Percentiles rank a stretch among this genome's conserved stretches.
Evolutionary conservation across 805 yeast species (phyloP).

Genomic region (Hanseniaspora singularis): DNA sequence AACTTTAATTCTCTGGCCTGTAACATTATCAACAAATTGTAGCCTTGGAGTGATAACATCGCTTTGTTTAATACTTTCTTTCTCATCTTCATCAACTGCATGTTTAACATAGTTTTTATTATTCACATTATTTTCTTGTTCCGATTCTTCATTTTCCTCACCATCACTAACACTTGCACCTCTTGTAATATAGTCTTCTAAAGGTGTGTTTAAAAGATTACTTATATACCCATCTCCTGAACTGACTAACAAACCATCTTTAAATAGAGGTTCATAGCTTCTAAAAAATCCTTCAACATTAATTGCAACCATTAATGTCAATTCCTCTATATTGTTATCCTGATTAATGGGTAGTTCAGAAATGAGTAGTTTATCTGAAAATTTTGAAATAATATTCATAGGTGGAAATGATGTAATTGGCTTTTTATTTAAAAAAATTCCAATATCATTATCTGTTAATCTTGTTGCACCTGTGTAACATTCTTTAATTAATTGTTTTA

Average conservation of each 20-base stretch:
- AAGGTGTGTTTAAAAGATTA: conserved; percentile 1
- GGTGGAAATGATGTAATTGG: neutral
- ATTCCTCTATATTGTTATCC: conserved; percentile 18
- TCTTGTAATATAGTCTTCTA: neutral
- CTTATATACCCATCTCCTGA: conserved; percentile 4
- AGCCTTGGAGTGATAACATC: neutral
- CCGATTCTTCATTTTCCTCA: neutral
- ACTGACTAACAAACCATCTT: conserved; percentile 3
- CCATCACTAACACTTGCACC: neutral
- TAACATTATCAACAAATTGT: conserved; percentile 4
- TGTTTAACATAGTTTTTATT: neutral
- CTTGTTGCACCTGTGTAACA: conserved; percentile 8
- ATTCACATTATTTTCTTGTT: neutral
- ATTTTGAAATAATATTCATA: no score
- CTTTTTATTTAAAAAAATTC: neutral
- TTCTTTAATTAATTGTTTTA: neutral
- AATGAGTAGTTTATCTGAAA: no score
- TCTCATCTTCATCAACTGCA: neutral
- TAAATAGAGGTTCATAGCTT: conserved; percentile 17
- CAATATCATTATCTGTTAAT: conserved; percentile 7
- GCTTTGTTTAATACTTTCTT: neutral
- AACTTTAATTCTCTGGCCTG: conserved; percentile 1
- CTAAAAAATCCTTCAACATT: conserved; percentile 19
- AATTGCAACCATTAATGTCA: conserved; percentile 19
- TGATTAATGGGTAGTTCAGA: neutral